Percentiles rank a stretch among this genome's conserved stretches.
These are phyloP conservation scores for Colletotrichum tanaceti DNA, from an alignment of 2,329 filamentous ascomycete species.

Conservation along the genomic window DNA sequence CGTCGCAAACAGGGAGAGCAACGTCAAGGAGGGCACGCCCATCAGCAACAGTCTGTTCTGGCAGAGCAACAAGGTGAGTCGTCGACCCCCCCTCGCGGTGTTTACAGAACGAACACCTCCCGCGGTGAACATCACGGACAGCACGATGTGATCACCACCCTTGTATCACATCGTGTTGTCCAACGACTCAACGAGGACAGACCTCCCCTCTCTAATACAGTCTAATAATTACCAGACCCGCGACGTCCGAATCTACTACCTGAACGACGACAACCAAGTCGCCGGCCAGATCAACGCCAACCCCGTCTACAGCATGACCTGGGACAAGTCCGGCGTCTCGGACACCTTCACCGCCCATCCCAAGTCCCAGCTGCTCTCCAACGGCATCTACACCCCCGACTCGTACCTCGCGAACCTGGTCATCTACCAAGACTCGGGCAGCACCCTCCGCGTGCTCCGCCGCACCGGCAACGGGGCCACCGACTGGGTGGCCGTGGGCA, in stretches of 20 bases:
- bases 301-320: slow-evolving; percentile 18
- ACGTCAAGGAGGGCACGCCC: slow-evolving; percentile 33
- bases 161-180: no score
- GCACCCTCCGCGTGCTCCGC: slow-evolving; percentile 25
- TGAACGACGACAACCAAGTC: slow-evolving; percentile 30
- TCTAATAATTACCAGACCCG: no score
- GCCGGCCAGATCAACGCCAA: slow-evolving; percentile 29
- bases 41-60: slow-evolving; percentile 39
- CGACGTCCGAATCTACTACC: slow-evolving; percentile 36
- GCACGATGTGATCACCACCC: no score
- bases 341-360: slow-evolving; percentile 21
- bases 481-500: slow-evolving; percentile 24
- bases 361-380: slow-evolving; percentile 30
- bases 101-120: no score
- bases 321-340: slow-evolving; percentile 37
- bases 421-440: slow-evolving; percentile 33
- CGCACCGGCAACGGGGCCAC: slow-evolving; percentile 23
- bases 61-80: slow-evolving; percentile 27
- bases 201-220: no score
- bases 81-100: no score
- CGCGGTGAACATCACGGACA: no score
- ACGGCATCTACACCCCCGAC: slow-evolving; percentile 30
- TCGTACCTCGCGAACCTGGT: slow-evolving; percentile 34
- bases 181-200: no score
- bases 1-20: slow-evolving; percentile 19